Percentiles rank a stretch among this genome's conserved stretches.
These are phyloP conservation scores for Penicillium turbatum DNA, from an alignment of 495 filamentous ascomycete genomes.

Conservation along the genomic window DNA sequence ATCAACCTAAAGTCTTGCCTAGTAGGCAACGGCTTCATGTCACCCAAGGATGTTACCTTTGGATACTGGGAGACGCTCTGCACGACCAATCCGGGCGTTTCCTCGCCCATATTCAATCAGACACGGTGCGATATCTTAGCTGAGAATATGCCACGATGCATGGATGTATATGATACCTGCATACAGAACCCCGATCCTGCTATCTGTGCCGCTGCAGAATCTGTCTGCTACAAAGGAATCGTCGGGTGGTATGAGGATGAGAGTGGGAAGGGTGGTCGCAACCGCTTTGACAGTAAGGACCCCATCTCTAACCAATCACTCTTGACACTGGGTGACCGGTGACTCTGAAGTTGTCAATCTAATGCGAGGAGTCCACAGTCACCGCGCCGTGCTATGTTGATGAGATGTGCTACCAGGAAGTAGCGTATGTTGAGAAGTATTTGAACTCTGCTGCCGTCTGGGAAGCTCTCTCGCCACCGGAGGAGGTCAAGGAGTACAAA, in stretches of 20 bases:
- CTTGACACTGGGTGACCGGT: too few relatives aligned
- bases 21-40: conserved; percentile 40
- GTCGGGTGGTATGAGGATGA: conserved; percentile 35
- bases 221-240: conserved; percentile 32
- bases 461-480: conserved; percentile 28
- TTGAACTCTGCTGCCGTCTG: conserved; percentile 34
- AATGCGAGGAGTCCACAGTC: conserved; percentile 17
- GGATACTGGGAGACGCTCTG: conserved; percentile 46
- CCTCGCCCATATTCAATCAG: conserved; percentile 37
- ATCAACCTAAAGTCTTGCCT: conserved; percentile 34
- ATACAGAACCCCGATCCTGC: conserved; percentile 25
- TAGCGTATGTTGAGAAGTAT: conserved; percentile 27
- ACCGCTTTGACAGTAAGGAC: conserved; percentile 39
- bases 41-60: conserved; percentile 28
- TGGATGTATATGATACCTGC: conserved; percentile 32
- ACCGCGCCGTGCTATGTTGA: conserved; percentile 33
- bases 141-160: conserved; percentile 39
- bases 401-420: conserved; percentile 36
- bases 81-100: conserved; percentile 39
- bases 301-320: neutral
- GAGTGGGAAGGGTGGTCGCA: conserved; percentile 31
- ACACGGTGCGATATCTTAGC: conserved; percentile 44
- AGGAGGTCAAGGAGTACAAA: conserved; percentile 26
- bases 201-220: conserved; percentile 24
- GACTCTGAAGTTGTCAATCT: neutral